Evolutionary conservation across 495 filamentous ascomycete genomes (phyloP).

Genomic region (Schizothecium vesticola): DNA sequence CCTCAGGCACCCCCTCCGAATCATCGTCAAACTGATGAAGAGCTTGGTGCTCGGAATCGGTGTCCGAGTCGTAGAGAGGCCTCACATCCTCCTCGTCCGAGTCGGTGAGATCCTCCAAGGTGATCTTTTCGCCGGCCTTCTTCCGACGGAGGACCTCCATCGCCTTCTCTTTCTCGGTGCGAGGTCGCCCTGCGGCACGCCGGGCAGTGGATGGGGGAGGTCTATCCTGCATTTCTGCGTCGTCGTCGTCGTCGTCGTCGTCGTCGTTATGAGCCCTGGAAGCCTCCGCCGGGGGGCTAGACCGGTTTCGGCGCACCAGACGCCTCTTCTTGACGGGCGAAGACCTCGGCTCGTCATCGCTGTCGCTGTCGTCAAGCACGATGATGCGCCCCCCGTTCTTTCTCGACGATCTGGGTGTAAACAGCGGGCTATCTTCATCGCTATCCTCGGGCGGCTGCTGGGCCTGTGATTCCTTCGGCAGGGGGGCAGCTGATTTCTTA

Average conservation of each 20-base stretch:
- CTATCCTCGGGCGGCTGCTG: neutral
- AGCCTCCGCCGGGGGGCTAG: neutral
- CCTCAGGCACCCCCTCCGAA: conserved; percentile 26
- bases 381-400: neutral
- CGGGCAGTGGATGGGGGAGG: neutral
- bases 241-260: neutral
- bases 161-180: conserved; percentile 26
- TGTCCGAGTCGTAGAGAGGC: conserved; percentile 41
- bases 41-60: conserved; percentile 24
- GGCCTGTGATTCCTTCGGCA: neutral
- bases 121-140: conserved; percentile 52
- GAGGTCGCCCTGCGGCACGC: conserved; percentile 7
- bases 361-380: conserved; percentile 1
- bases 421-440: neutral
- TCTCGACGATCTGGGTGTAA: neutral
- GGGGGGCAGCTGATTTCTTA: neutral
- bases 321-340: conserved; percentile 7
- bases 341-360: neutral
- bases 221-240: conserved; percentile 2
- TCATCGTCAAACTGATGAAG: conserved; percentile 48
- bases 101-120: conserved; percentile 29
- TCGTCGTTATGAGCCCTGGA: neutral
- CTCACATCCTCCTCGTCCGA: conserved; percentile 28
- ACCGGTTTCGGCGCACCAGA: conserved; percentile 3
- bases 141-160: conserved; percentile 25